phyloP scores from a whole-genome alignment of 768 basidiomycete genomes.

The Nidula microcarpa region DNA sequence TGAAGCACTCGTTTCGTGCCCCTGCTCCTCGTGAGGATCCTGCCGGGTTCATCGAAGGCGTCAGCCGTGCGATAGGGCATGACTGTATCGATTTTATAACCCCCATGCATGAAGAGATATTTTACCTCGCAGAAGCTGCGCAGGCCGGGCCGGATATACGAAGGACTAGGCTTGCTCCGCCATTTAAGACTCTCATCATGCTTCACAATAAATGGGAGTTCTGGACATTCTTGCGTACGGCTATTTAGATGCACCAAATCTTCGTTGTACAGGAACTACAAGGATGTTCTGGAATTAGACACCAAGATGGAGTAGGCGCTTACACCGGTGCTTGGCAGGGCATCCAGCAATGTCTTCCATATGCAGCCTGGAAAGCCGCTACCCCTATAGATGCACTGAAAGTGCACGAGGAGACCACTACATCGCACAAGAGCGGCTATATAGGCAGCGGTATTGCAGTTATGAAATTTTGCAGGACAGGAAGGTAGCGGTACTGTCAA shows the following conservation, averaged over 20 bases:
- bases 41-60: constrained; percentile 8
- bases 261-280: constrained; percentile 7
- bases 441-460: constrained; percentile 12
- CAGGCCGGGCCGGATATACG: constrained; percentile 8
- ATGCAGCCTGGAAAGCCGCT: constrained; percentile 8
- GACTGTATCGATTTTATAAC: constrained; percentile 11
- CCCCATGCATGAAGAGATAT: constrained; percentile 16
- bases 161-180: constrained; percentile 9
- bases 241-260: constrained; percentile 7
- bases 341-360: constrained; percentile 12
- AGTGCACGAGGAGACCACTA: constrained; percentile 10
- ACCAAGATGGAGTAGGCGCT: constrained; percentile 12
- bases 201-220: constrained; percentile 19
- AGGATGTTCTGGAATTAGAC: constrained; percentile 8
- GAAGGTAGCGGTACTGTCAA: constrained; percentile 7
- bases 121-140: constrained; percentile 13
- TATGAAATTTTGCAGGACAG: constrained; percentile 12
- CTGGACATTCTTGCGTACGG: constrained; percentile 5
- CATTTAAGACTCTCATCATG: constrained; percentile 10
- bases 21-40: constrained; percentile 10
- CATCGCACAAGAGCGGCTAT: constrained; percentile 15
- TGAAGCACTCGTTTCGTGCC: constrained; percentile 11
- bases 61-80: constrained; percentile 6
- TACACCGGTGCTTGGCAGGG: constrained; percentile 14
- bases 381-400: constrained; percentile 6